Conservation (phyloP, 257 asterid species). For the Rubia yunnanensis region DNA sequence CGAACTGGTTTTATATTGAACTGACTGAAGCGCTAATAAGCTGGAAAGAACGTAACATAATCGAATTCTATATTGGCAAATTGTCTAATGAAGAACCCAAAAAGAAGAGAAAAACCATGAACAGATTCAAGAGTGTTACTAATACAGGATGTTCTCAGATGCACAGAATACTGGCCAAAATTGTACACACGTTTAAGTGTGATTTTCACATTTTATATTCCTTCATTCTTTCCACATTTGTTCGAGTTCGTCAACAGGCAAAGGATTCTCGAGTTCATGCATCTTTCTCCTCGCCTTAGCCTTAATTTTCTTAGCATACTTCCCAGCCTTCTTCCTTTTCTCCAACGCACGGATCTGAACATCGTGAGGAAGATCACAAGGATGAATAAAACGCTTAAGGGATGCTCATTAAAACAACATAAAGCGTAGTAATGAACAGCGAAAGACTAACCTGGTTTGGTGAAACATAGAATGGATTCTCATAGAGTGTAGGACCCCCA, state of each 20-base stretch:
- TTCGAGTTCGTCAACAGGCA: constrained; percentile 76
- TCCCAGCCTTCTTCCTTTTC: constrained; percentile 80
- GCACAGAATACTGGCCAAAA: too few species aligned
- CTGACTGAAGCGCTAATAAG: too few species aligned
- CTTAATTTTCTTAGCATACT: constrained; percentile 82
- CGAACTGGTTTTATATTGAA: too few species aligned
- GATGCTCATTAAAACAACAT: not conserved
- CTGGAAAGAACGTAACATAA: too few species aligned
- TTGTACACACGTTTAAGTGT: too few species aligned
- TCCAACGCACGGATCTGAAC: constrained; percentile 68
- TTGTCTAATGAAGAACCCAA: too few species aligned
- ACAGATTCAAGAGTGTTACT: too few species aligned
- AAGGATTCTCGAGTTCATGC: constrained; percentile 76
- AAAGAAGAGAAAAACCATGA: too few species aligned
- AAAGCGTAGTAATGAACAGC: not conserved
- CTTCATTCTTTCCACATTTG: constrained; percentile 88
- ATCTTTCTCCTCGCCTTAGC: constrained; percentile 88
- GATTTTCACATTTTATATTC: too few species aligned
- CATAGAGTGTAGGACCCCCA: constrained; percentile 86
- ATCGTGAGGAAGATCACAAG: not conserved
- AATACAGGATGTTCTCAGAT: too few species aligned
- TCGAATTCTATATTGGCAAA: too few species aligned
- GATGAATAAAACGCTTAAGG: not conserved
- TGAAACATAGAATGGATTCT: constrained; percentile 83
- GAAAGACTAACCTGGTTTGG: constrained; percentile 73